These are phyloP conservation scores for Globisporangium middletonii DNA, from an alignment of 352 stramenopile species.

Conservation along the genomic window DNA sequence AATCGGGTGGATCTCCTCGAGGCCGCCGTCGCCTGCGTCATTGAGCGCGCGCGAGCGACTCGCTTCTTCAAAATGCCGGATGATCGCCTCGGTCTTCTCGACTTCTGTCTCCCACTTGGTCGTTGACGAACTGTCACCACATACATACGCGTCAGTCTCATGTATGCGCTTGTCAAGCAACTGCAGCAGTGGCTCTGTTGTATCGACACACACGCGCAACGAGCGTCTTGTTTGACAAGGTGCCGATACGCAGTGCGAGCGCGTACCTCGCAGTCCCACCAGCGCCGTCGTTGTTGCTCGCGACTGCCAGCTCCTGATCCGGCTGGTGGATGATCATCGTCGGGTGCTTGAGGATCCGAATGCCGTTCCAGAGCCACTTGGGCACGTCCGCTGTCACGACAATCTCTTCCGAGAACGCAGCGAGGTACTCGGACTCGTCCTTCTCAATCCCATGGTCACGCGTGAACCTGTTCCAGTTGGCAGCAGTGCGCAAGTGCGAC, in stretches of 20 bases:
- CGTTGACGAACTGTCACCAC: conserved; percentile 20
- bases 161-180: not conserved
- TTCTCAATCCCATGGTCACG: conserved; percentile 84
- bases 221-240: no score
- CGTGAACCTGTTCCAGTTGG: conserved; percentile 46
- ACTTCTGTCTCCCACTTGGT: conserved; percentile 76
- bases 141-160: not conserved
- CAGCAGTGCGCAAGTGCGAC: no score
- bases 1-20: conserved; percentile 46
- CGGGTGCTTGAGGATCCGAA: conserved; percentile 78
- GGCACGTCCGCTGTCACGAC: conserved; percentile 67
- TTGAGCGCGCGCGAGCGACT: conserved; percentile 57
- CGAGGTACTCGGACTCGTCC: conserved; percentile 82
- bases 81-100: conserved; percentile 76
- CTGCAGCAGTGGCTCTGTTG: no score
- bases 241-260: not conserved
- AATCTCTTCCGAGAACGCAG: conserved; percentile 78
- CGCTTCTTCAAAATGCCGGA: conserved; percentile 75
- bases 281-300: conserved; percentile 25
- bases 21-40: conserved; percentile 35
- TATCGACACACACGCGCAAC: no score
- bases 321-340: conserved; percentile 85
- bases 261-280: conserved; percentile 21
- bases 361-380: conserved; percentile 81
- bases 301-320: conserved; percentile 41